Percentiles rank a stretch among this genome's conserved stretches.
These are phyloP conservation scores for Suhomyces bokatorum DNA, from an alignment of 1,139 yeast genomes.

Conservation along the genomic window DNA sequence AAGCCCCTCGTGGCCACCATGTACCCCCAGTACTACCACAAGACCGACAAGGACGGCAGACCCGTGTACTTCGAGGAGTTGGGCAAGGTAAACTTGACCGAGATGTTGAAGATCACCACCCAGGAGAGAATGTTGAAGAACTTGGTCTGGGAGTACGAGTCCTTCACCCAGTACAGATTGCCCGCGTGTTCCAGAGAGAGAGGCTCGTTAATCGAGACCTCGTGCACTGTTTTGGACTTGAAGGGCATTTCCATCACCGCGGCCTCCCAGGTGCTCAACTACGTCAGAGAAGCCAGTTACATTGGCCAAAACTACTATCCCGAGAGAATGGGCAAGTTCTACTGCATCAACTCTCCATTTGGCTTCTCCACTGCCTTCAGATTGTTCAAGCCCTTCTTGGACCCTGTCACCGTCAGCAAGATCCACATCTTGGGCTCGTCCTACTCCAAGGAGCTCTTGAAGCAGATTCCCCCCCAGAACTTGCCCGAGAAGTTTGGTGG, in stretches of 20 bases:
- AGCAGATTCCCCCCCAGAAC: slow-evolving; percentile 92
- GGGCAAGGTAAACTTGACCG: slow-evolving; percentile 84
- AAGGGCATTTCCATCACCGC: slow-evolving; percentile 87
- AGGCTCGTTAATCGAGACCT: slow-evolving; percentile 83
- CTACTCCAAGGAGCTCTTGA: slow-evolving; percentile 78
- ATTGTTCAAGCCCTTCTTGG: slow-evolving; percentile 88
- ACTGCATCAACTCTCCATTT: slow-evolving; percentile 93
- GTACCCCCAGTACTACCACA: slow-evolving; percentile 97
- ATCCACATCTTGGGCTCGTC: slow-evolving; percentile 82
- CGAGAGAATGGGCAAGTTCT: slow-evolving; percentile 99
- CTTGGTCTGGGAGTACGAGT: slow-evolving; percentile 96
- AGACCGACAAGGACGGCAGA: slow-evolving; percentile 94
- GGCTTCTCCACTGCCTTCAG: slow-evolving; percentile 95
- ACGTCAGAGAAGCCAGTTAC: slow-evolving; percentile 87
- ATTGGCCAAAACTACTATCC: slow-evolving; percentile 98
- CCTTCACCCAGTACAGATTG: slow-evolving; percentile 77
- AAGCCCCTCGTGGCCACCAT: slow-evolving; percentile 84
- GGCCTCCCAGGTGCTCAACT: slow-evolving; percentile 81
- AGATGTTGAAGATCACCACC: slow-evolving; percentile 90
- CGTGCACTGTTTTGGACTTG: slow-evolving; percentile 92
- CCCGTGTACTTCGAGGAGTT: slow-evolving; percentile 94
- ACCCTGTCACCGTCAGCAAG: slow-evolving; percentile 97
- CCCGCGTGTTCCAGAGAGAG: slow-evolving; percentile 92
- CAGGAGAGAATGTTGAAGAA: slow-evolving; percentile 96
- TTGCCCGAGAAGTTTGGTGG: slow-evolving; percentile 93